phyloP scores from a whole-genome alignment of 2,329 filamentous ascomycete genomes.

The Aspergillus sclerotialis region DNA sequence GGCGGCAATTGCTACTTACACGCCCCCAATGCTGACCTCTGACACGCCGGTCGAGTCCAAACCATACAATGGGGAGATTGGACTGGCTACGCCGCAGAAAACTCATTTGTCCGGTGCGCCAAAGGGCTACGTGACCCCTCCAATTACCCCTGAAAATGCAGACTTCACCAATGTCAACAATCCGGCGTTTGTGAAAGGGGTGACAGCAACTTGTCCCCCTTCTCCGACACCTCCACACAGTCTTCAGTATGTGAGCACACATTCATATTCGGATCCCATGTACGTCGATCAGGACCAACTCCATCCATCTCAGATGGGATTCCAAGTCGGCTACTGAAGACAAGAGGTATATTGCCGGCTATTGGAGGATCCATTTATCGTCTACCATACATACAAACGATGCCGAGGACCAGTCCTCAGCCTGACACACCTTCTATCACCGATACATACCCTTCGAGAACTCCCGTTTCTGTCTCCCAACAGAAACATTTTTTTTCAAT shows the following conservation, averaged over 20 bases:
- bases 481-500: conserved; percentile 6
- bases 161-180: conserved; percentile 31
- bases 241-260: conserved; percentile 29
- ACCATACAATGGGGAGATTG: conserved; percentile 34
- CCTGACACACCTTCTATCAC: no score
- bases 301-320: conserved; percentile 26
- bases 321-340: conserved; percentile 25
- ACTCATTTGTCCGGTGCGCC: conserved; percentile 27
- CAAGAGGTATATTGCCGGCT: conserved; percentile 11
- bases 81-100: conserved; percentile 39
- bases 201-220: conserved; percentile 25
- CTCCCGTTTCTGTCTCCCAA: conserved; percentile 2
- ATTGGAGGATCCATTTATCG: conserved; percentile 9
- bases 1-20: conserved; percentile 46
- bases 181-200: conserved; percentile 24
- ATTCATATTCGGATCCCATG: conserved; percentile 28
- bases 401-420: no score
- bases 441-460: no score
- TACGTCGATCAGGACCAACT: conserved; percentile 30
- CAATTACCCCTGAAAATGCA: conserved; percentile 41
- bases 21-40: conserved; percentile 34
- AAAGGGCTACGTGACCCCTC: conserved; percentile 42
- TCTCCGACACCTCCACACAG: conserved; percentile 31
- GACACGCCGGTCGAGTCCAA: conserved; percentile 32
- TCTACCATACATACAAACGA: conserved; percentile 1